Conservation (phyloP, 176 grass and related monocot genomes). For the Themeda triandra region DNA sequence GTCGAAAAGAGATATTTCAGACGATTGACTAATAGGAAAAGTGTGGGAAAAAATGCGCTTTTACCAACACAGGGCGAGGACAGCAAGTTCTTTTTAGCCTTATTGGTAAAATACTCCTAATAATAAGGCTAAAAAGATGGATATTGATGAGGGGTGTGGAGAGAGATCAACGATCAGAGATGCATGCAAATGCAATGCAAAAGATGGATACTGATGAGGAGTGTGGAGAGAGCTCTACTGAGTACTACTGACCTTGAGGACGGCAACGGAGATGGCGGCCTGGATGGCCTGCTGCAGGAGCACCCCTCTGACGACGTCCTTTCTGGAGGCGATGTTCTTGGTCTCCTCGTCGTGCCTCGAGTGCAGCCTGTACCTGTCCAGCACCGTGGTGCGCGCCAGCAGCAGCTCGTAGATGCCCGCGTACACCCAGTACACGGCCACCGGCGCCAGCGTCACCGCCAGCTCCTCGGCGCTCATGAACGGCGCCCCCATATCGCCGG, state of each 20-base stretch:
- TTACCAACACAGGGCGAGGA: background rate
- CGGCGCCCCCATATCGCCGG: background rate
- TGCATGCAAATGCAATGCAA: background rate
- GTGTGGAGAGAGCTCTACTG: too few species aligned
- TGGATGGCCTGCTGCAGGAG: conserved; percentile 83
- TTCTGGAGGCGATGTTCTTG: conserved; percentile 70
- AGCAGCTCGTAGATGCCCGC: conserved; percentile 59
- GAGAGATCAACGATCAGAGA: background rate
- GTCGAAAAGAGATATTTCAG: too few species aligned
- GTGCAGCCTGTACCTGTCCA: conserved; percentile 72
- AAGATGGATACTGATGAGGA: background rate
- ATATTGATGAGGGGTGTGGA: background rate
- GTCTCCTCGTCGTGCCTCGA: conserved; percentile 58
- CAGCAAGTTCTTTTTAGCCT: background rate
- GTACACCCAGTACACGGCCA: conserved; percentile 72
- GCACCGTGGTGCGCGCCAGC: conserved; percentile 21
- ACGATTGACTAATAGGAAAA: too few species aligned
- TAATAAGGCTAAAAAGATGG: background rate
- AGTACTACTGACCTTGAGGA: conserved; percentile 40
- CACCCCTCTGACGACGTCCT: conserved; percentile 54
- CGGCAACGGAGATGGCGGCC: conserved; percentile 36
- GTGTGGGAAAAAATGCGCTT: too few species aligned
- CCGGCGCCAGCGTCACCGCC: conserved; percentile 40
- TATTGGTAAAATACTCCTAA: too few species aligned
- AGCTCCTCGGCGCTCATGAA: conserved; percentile 39